Percentiles rank a stretch among this genome's conserved stretches.
Evolutionary conservation across 2,329 filamentous ascomycete genomes (phyloP).

Genomic region (Fusarium tricinctum): DNA sequence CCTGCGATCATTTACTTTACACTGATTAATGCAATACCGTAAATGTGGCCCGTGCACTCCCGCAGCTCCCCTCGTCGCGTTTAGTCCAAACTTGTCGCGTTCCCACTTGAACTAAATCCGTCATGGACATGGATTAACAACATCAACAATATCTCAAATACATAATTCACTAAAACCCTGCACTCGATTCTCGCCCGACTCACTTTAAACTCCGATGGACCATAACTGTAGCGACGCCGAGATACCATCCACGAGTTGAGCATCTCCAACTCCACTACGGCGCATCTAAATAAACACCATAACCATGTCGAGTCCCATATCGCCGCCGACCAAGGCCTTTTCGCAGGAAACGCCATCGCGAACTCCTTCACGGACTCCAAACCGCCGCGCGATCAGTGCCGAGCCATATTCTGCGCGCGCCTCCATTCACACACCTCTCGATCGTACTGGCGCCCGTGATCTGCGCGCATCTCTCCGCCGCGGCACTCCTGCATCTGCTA

Average conservation of each 20-base stretch:
- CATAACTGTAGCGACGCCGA: not conserved
- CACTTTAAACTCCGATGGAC: not conserved
- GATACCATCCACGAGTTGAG: not conserved
- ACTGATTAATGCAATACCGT: no score
- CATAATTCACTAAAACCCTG: not conserved
- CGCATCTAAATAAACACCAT: slow-evolving; percentile 29
- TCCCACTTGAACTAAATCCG: slow-evolving; percentile 27
- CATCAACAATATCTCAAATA: slow-evolving; percentile 26
- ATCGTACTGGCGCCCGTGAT: slow-evolving; percentile 54
- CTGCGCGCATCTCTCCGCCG: slow-evolving; percentile 57
- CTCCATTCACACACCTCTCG: slow-evolving; percentile 61
- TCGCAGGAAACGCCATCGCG: slow-evolving; percentile 29
- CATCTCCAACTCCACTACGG: slow-evolving; percentile 2
- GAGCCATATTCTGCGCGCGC: slow-evolving; percentile 59
- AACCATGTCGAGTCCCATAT: slow-evolving; percentile 37
- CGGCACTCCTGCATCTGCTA: slow-evolving; percentile 62
- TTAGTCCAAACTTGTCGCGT: slow-evolving; percentile 33
- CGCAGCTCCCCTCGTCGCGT: slow-evolving; percentile 29
- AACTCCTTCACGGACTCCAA: slow-evolving; percentile 50
- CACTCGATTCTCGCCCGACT: not conserved
- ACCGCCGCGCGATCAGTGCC: slow-evolving; percentile 48
- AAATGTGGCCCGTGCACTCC: slow-evolving; percentile 27
- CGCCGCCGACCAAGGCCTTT: slow-evolving; percentile 28
- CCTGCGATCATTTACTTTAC: no score
- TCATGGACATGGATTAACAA: slow-evolving; percentile 41